These are phyloP conservation scores for Floccularia luteovirens DNA, from an alignment of 768 basidiomycete genomes.

Conservation along the genomic window DNA sequence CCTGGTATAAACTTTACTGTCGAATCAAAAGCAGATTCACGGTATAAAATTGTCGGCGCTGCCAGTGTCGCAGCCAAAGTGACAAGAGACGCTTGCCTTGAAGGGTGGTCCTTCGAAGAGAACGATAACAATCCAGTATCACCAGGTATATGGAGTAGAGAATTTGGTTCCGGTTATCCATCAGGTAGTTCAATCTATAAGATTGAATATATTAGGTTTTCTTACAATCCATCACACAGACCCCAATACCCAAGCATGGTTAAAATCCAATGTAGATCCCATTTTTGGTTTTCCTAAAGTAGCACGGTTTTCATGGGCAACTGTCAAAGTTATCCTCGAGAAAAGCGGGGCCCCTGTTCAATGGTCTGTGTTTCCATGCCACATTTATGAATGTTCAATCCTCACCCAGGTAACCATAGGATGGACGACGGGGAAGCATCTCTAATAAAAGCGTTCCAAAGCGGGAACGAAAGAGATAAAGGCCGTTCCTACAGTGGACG, in stretches of 20 bases:
- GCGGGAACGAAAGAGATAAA: slow-evolving; percentile 64
- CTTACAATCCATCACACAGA: slow-evolving; percentile 36
- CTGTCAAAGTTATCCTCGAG: slow-evolving; percentile 79
- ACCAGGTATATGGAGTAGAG: slow-evolving; percentile 17
- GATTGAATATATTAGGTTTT: slow-evolving; percentile 1
- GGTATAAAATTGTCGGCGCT: slow-evolving; percentile 94
- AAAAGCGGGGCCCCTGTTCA: slow-evolving; percentile 70
- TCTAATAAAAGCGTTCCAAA: slow-evolving; percentile 68
- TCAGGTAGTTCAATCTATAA: slow-evolving; percentile 56
- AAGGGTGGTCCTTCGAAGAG: slow-evolving; percentile 81
- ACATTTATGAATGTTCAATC: slow-evolving; percentile 1
- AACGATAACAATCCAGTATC: slow-evolving; percentile 18
- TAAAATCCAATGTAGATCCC: slow-evolving; percentile 66
- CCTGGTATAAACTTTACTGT: slow-evolving; percentile 86
- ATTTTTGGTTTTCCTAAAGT: slow-evolving; percentile 91
- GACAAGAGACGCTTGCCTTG: slow-evolving; percentile 85
- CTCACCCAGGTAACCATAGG: slow-evolving; percentile 51
- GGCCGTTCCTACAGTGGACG: slow-evolving; percentile 61
- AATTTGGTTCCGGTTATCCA: slow-evolving; percentile 85
- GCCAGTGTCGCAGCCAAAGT: slow-evolving; percentile 99
- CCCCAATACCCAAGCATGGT: slow-evolving; percentile 88
- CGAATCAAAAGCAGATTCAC: slow-evolving; percentile 87
- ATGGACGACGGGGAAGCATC: slow-evolving; percentile 78
- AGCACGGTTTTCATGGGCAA: slow-evolving; percentile 94
- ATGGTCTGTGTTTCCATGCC: slow-evolving; percentile 45